Conservation (phyloP, 352 stramenopile species). For the Globisporangium lucens region DNA sequence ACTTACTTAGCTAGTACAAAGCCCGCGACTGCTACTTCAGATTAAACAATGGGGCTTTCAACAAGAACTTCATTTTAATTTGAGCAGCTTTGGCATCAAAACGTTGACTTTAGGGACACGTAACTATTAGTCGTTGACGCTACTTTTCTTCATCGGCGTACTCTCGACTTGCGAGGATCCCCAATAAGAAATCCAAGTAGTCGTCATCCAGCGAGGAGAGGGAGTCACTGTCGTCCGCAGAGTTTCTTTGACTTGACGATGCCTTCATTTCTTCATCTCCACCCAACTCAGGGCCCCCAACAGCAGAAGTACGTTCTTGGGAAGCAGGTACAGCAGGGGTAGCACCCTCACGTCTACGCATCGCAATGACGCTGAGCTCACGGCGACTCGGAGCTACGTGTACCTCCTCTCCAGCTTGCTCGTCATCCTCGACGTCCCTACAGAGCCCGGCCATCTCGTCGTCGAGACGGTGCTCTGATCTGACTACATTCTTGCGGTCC, state of each 20-base stretch:
- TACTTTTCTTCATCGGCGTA: background rate
- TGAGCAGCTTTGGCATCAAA: background rate
- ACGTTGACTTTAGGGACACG: background rate
- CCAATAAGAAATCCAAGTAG: background rate
- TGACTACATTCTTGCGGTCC: slow-evolving; percentile 43
- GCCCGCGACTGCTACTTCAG: no score
- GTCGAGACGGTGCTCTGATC: slow-evolving; percentile 53
- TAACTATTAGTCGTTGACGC: background rate
- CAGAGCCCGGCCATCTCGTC: slow-evolving; percentile 14
- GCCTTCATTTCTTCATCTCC: background rate
- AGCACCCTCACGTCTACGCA: background rate
- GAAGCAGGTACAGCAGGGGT: background rate
- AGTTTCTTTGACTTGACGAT: background rate
- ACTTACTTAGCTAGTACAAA: no score
- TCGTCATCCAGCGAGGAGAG: slow-evolving; percentile 1
- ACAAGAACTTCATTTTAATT: background rate
- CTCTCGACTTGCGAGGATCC: background rate
- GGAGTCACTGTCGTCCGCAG: background rate
- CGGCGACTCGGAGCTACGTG: background rate
- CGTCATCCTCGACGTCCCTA: background rate
- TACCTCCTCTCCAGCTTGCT: background rate
- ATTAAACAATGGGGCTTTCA: background rate
- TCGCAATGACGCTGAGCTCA: background rate
- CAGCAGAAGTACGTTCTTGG: background rate
- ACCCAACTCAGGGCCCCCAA: background rate